Base-by-base conservation (phyloP, 1,284 basidiomycete species). In the Inonotus obliquus region DNA sequence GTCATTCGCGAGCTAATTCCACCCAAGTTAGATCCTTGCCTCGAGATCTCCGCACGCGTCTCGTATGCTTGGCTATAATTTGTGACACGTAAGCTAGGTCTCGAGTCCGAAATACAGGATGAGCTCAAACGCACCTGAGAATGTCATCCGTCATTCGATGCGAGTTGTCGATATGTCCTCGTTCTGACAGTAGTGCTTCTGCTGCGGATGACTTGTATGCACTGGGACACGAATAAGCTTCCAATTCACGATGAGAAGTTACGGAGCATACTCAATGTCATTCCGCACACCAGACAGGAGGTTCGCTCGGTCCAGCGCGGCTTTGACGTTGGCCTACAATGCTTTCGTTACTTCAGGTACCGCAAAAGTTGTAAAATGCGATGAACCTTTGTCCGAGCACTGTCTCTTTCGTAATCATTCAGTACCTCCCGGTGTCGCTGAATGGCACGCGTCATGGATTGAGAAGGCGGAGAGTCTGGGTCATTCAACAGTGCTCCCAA, bases 91-190 rank as follows among this genome's bases (percentile, higher is more conserved):
- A 66, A 58, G 59, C 10, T 32, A 53, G 17, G 23, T 53, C 37
- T 51, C 27, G 47, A 35, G 35, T 10, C 41, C 6, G 59, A 44
- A 37, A 38, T 57, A 54, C 23, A 29, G 44, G 32, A 51, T 29
- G 25, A 21, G 41, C 6, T 2, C 21, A 25, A 49, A 73, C 87
- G 65, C 70, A 97, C 95, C 91, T 84, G 19, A 98, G 79, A 38
- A 96, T 85, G 52, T 92, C 91, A 72, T 99, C 96, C 37, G 94
- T 91, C 95, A 98, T 98, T 65, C 84, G 79, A 76, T 98, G 95
- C 25, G 91, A 94, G 67, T 86, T 92, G 74, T 98, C 96, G 67
- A 99, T 95, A 61, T 86, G 82, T 4, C 87, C 84, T 38, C 97
- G 83, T 75, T 99, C 96, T 21, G 88, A 87, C 17, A 99, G 79